Base-by-base conservation (phyloP, 257 asterid species). In the Oldenlandia corymbosa region DNA sequence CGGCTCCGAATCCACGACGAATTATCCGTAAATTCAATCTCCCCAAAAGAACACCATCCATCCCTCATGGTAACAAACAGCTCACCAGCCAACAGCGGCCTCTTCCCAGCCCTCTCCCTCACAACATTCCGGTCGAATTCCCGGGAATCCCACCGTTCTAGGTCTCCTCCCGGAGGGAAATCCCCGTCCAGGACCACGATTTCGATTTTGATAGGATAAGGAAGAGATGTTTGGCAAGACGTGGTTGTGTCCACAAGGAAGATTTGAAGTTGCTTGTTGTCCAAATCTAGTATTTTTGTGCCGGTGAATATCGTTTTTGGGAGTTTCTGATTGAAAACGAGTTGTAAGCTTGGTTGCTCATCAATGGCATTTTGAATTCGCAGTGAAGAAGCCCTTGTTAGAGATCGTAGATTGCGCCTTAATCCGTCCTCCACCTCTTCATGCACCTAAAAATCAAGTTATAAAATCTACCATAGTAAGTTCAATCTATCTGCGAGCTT, bases 1-100 rank as follows among this genome's bases (percentile, higher is more conserved):
- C 95, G 54, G 61, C 89, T 64, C 50, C 95, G 76, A 21, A 83
- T 83, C 95, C 95, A 88, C 70, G 91, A 85, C 11, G 95, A 88
- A 47, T 88, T 88, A 27, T 88, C 94, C 0, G 95, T 88, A 26
- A 85, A 88, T 13, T 83, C 93, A 10, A 84, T 71, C 7, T 83
- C 92, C n/a, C 85, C 88, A 7, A 87, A 71, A 0, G 23, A 26
- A 34, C 69, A 81, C 2, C 58, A 53, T 11, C 90, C 95, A 6
- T 79, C 86, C 23, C 86, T 78, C 81, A 87, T 74, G 1, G 71
- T 62, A 10, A 79, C 36, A 36, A 41, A 69, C 56, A 77, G 2
- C 14, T 84, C 92, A 2, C 95, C 93, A 2, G 86, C 52, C 14
- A 87, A 78, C 60, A 87, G 49, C 3, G 95, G 95, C 75, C 93